Conservation (phyloP, 2,329 filamentous ascomycete genomes). For the Xylaria multiplex region DNA sequence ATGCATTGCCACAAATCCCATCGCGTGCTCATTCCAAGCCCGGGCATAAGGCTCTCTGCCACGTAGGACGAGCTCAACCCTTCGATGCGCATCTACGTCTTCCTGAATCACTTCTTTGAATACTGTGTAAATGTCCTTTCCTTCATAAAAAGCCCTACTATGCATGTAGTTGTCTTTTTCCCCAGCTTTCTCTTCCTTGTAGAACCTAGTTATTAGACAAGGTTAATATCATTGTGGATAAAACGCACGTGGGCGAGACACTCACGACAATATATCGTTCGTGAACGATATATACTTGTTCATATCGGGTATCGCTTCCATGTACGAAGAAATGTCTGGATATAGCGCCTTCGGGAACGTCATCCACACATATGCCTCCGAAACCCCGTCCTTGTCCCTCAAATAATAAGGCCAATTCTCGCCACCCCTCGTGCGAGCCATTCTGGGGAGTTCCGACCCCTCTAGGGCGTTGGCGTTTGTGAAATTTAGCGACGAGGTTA, state of each 20-base stretch:
- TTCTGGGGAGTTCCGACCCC: slow-evolving; percentile 36
- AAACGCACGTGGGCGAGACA: background rate
- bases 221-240: background rate
- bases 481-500: slow-evolving; percentile 46
- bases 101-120: slow-evolving; percentile 38
- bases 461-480: slow-evolving; percentile 46
- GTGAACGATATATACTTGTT: slow-evolving; percentile 43
- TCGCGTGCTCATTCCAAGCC: slow-evolving; percentile 42
- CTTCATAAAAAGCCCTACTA: slow-evolving; percentile 39
- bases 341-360: slow-evolving; percentile 44
- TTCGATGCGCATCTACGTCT: slow-evolving; percentile 32
- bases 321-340: slow-evolving; percentile 43
- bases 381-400: slow-evolving; percentile 44
- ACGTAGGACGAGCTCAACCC: slow-evolving; percentile 37
- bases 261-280: slow-evolving; percentile 48
- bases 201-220: slow-evolving; percentile 38
- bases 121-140: slow-evolving; percentile 32
- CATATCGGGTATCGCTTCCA: slow-evolving; percentile 47
- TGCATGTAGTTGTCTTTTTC: slow-evolving; percentile 46
- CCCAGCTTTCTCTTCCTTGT: slow-evolving; percentile 46
- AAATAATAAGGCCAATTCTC: slow-evolving; percentile 45
- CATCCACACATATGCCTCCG: slow-evolving; percentile 45
- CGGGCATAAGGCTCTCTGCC: slow-evolving; percentile 39
- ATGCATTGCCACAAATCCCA: slow-evolving; percentile 44
- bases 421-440: slow-evolving; percentile 37